Evolutionary conservation across 306 rosid species (phyloP).

Genomic region (Gastrolobium bilobum): DNA sequence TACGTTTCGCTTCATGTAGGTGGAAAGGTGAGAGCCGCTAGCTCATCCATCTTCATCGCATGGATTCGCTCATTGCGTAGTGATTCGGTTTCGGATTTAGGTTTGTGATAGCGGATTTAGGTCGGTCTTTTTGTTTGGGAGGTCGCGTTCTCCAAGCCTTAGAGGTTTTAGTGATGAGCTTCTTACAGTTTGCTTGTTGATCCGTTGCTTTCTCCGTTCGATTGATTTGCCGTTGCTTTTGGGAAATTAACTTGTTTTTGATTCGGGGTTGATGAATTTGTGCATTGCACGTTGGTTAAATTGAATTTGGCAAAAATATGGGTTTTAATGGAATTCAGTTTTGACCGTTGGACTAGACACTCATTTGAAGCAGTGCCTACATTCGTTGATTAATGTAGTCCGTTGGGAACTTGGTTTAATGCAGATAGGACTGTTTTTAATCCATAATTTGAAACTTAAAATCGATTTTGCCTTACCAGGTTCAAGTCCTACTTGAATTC

Average conservation of each 20-base stretch:
- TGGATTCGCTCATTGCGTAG: slow-evolving; percentile 60
- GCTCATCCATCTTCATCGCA: slow-evolving; percentile 51
- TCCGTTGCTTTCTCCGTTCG: slow-evolving; percentile 59
- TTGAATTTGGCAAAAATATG: slow-evolving; percentile 40
- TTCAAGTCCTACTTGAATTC: slow-evolving; percentile 38
- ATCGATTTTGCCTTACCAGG: slow-evolving; percentile 22
- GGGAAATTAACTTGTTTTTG: slow-evolving; percentile 45
- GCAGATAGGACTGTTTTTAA: slow-evolving; percentile 12
- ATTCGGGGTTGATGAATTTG: slow-evolving; percentile 47
- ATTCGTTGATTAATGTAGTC: slow-evolving; percentile 40
- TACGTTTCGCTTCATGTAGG: slow-evolving; percentile 41
- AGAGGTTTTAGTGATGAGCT: slow-evolving; percentile 72
- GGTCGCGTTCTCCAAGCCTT: slow-evolving; percentile 54
- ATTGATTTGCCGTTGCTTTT: slow-evolving; percentile 50
- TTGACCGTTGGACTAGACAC: slow-evolving; percentile 53
- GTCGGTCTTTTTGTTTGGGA: slow-evolving; percentile 47
- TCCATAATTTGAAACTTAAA: slow-evolving; percentile 49
- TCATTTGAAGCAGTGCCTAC: slow-evolving; percentile 43
- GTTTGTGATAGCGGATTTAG: slow-evolving; percentile 65
- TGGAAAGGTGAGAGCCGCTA: slow-evolving; percentile 65
- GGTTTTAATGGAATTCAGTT: slow-evolving; percentile 50
- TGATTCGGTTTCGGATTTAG: slow-evolving; percentile 53
- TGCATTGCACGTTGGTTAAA: slow-evolving; percentile 46
- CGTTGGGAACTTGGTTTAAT: slow-evolving; percentile 23
- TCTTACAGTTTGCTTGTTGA: slow-evolving; percentile 65